Percentiles rank a stretch among this genome's conserved stretches.
Evolutionary conservation across 2,329 filamentous ascomycete genomes (phyloP).

Genomic region (Xylariomycetidae sp.): DNA sequence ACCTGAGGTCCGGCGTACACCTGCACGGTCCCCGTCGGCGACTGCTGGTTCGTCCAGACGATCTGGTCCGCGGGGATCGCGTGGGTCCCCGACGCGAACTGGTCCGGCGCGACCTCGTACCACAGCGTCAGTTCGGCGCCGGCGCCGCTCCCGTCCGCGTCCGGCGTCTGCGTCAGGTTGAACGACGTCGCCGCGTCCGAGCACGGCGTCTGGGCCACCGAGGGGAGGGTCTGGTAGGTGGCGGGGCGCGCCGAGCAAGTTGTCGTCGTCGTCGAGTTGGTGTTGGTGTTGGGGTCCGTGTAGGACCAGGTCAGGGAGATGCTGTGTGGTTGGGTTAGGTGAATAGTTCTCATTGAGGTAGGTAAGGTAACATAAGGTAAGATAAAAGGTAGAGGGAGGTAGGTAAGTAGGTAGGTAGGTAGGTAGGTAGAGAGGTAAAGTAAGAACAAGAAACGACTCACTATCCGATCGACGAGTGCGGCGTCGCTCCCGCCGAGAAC

Average conservation of each 20-base stretch:
- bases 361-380: no score
- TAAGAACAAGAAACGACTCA: no score
- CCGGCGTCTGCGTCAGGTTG: conserved; percentile 9
- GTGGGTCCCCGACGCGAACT: conserved; percentile 7
- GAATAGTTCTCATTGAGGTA: no score
- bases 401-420: no score
- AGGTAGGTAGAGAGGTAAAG: no score
- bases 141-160: no score
- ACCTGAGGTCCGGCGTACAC: conserved; percentile 12
- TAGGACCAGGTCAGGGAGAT: conserved; percentile 10
- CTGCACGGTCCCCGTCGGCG: conserved; percentile 14
- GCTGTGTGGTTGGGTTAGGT: no score
- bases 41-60: conserved; percentile 12
- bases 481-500: conserved; percentile 14
- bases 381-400: no score
- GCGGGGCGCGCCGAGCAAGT: conserved; percentile 8
- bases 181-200: conserved; percentile 12
- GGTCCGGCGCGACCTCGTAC: conserved; percentile 4
- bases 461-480: conserved; percentile 16
- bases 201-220: conserved; percentile 11
- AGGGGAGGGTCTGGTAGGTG: conserved; percentile 14
- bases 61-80: conserved; percentile 12
- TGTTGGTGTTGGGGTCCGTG: neutral
- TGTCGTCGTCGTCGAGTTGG: conserved; percentile 3
- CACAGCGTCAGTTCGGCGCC: conserved; percentile 13